A percentile compares a stretch with the other conserved stretches of the same genome.
These are phyloP conservation scores for Kluyveromyces marxianus DNA, from an alignment of 1,139 yeast species.

Conservation along the genomic window DNA sequence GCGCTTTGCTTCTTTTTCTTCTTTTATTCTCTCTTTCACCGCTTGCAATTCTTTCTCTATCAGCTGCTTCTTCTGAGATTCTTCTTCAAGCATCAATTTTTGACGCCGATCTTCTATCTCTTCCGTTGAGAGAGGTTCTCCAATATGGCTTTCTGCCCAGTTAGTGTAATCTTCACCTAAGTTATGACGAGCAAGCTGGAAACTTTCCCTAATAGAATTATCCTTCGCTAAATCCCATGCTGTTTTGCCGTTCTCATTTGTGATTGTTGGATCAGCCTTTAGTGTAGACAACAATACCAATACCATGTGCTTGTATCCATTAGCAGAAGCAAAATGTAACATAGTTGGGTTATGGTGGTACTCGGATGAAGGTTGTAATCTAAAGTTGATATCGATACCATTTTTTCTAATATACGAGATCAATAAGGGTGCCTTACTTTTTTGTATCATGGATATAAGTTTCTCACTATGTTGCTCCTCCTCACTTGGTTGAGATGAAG, in stretches of 20 bases:
- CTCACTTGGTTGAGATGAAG: slow-evolving; percentile 7
- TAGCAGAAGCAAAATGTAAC: slow-evolving; percentile 69
- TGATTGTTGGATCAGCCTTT: slow-evolving; percentile 61
- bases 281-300: slow-evolving; percentile 54
- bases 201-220: slow-evolving; percentile 42
- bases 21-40: slow-evolving; percentile 23
- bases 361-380: slow-evolving; percentile 46
- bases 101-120: slow-evolving; percentile 41
- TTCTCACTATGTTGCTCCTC: slow-evolving; percentile 45
- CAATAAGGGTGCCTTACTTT: slow-evolving; percentile 72
- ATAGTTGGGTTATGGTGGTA: slow-evolving; percentile 60
- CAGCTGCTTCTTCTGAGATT: slow-evolving; percentile 24
- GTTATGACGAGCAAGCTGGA: slow-evolving; percentile 59
- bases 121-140: slow-evolving; percentile 55
- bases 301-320: slow-evolving; percentile 63
- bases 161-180: slow-evolving; percentile 65
- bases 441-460: slow-evolving; percentile 51
- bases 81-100: slow-evolving; percentile 39
- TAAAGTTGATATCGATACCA: slow-evolving; percentile 43
- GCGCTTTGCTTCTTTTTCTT: slow-evolving; percentile 20
- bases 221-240: slow-evolving; percentile 53
- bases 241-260: slow-evolving; percentile 50
- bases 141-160: slow-evolving; percentile 67
- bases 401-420: slow-evolving; percentile 55
- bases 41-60: slow-evolving; percentile 30